Evolutionary conservation across 257 asterid species (phyloP).

Genomic region (Ilex aquifolium): DNA sequence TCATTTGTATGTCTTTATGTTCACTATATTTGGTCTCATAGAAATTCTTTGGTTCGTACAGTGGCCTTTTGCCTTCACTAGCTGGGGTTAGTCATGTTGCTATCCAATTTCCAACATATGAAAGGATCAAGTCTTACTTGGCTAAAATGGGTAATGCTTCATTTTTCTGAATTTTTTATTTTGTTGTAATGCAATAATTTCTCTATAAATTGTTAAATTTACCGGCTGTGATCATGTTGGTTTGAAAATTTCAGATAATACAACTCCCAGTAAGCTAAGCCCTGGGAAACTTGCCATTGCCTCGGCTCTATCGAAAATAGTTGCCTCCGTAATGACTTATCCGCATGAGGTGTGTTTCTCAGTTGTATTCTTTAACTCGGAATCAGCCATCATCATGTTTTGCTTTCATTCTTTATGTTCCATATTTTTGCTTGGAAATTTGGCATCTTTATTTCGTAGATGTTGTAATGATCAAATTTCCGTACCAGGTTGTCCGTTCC

Average conservation of each 20-base stretch:
- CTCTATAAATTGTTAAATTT: background rate
- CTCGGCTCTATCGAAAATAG: constrained; percentile 69
- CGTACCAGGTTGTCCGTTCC: constrained; percentile 77
- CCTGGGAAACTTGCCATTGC: constrained; percentile 79
- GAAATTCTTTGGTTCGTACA: constrained; percentile 29
- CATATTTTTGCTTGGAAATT: background rate
- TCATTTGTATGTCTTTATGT: background rate
- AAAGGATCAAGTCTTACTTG: constrained; percentile 69
- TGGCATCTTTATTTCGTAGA: background rate
- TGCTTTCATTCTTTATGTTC: background rate
- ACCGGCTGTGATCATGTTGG: background rate
- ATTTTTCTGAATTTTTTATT: background rate
- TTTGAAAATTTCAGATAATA: constrained; percentile 44
- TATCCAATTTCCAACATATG: constrained; percentile 94
- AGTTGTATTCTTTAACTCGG: constrained; percentile 1
- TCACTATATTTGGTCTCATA: background rate
- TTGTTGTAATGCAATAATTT: constrained; percentile 6
- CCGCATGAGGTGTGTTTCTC: constrained; percentile 78
- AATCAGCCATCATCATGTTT: background rate
- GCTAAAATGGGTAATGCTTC: constrained; percentile 58
- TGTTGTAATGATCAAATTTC: background rate
- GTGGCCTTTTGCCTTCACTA: constrained; percentile 95
- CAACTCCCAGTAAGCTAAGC: constrained; percentile 41
- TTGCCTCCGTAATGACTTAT: constrained; percentile 84
- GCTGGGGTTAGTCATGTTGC: constrained; percentile 94